phyloP scores from a whole-genome alignment of 2,329 filamentous ascomycete species.

The Elsinoe australis region DNA sequence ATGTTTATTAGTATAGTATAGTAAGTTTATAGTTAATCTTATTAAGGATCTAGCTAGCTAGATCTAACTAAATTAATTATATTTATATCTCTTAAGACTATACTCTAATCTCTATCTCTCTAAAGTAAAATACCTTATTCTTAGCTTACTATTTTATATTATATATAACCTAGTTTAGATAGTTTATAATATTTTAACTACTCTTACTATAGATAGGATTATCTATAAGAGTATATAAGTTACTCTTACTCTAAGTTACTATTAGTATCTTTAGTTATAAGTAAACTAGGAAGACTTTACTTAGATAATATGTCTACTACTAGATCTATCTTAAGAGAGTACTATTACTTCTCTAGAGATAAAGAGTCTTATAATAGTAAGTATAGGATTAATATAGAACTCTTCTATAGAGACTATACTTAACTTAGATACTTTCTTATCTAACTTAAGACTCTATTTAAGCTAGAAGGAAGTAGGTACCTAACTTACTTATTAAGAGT shows the following conservation, averaged over 20 bases:
- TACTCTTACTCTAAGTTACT: constrained; percentile 6
- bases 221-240: constrained; percentile 6
- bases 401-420: not conserved
- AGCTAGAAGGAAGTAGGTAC: not conserved
- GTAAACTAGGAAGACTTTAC: constrained; percentile 3
- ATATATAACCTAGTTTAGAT: constrained; percentile 14
- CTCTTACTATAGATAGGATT: constrained; percentile 4
- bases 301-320: constrained; percentile 2
- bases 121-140: constrained; percentile 1
- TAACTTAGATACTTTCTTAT: not conserved
- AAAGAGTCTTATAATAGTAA: not conserved
- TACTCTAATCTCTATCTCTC: constrained; percentile 3
- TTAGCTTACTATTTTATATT: constrained; percentile 15
- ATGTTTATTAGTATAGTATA: not conserved
- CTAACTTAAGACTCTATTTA: not conserved
- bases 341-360: not conserved
- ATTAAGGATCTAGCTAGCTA: too few relatives aligned
- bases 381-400: not conserved
- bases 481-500: not conserved
- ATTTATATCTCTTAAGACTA: too few relatives aligned
- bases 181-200: constrained; percentile 16
- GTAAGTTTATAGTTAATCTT: not conserved
- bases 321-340: not conserved
- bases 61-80: too few relatives aligned
- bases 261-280: constrained; percentile 4